These are phyloP conservation scores for Rhizopus sp. DNA, from an alignment of 371 early-diverging fungal genomes.

Conservation along the genomic window DNA sequence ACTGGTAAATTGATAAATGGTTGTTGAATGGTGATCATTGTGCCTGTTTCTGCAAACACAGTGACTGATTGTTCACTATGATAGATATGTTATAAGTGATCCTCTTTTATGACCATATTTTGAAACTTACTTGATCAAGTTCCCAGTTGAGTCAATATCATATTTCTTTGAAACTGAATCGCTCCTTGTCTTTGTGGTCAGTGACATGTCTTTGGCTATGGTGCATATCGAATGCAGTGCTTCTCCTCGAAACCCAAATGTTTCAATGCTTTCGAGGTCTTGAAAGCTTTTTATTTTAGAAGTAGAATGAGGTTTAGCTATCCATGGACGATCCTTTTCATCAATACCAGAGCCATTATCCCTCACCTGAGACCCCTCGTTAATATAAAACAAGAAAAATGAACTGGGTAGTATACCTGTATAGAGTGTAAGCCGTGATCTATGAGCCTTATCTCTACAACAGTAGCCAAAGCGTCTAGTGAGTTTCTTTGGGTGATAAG, in stretches of 20 bases:
- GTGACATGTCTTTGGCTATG: slow-evolving; percentile 27
- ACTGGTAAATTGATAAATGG: slow-evolving; percentile 51
- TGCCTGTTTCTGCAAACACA: slow-evolving; percentile 29
- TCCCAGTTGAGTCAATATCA: slow-evolving; percentile 32
- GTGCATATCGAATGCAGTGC: slow-evolving; percentile 61
- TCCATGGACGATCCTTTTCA: slow-evolving; percentile 33
- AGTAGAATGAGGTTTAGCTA: slow-evolving; percentile 66
- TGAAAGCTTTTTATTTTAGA: slow-evolving; percentile 68
- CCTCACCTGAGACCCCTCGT: slow-evolving; percentile 22
- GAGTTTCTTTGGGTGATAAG: slow-evolving; percentile 41
- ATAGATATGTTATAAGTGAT: background rate
- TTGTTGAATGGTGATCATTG: slow-evolving; percentile 32
- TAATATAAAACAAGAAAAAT: background rate
- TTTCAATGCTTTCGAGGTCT: slow-evolving; percentile 53
- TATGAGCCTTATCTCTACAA: slow-evolving; percentile 39
- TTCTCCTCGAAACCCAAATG: slow-evolving; percentile 75
- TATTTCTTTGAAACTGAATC: slow-evolving; percentile 41
- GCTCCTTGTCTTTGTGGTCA: slow-evolving; percentile 36
- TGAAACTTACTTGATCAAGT: slow-evolving; percentile 26
- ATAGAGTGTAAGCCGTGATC: slow-evolving; percentile 40
- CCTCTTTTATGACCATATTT: background rate
- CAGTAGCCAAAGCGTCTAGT: slow-evolving; percentile 45
- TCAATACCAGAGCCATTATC: slow-evolving; percentile 68
- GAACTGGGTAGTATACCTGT: slow-evolving; percentile 14
- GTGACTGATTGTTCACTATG: slow-evolving; percentile 15